Evolutionary conservation across 108 stramenopile genomes (phyloP), one percentile per base, ranked within the genome.

Genomic region (Cyclotella baltica): DNA sequence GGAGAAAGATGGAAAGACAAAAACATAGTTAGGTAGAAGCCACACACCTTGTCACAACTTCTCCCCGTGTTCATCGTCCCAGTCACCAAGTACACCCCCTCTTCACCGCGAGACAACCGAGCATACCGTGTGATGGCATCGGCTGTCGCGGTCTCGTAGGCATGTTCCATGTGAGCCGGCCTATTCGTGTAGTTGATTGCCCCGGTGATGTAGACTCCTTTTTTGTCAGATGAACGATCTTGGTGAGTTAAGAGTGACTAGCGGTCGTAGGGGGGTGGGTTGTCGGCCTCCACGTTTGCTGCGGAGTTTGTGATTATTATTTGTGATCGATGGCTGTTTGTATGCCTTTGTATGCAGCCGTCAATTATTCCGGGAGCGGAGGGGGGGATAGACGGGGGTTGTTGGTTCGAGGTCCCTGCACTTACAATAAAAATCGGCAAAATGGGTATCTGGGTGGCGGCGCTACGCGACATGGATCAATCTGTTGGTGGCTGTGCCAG

Each of bases 131-230:
- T 89, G 51, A 99, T 86, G 27, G 96, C 96, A 84, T 99, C 99
- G 35, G 96, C 67, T 16, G 97, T 89, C 34, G 96, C 86, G 15
- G 92, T 97, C 76, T 98, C 98, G 85, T 99, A 98, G 18, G 99
- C 99, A 71, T 99, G 99, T 8, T 98, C 99, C 90, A 99, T 98
- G 85, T 99, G 98, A 37, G 98, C n/a, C n/a, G n/a, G n/a, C 40
- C 99, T 98, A 74, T 99, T 99, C 76, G 98, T 97, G 92, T 99
- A 99, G 83, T 98, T 98, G 87, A 99, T 99, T 50, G 99, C 98
- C n/a, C 98, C 98, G 40, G 98, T 99, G 48, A 98, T 73, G 87
- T 98, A 98, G 77, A 93, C 98, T 63, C 72, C 77, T 43, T 75
- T 67, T 9, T 56, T 40, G 51, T 19, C 31, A 35, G 57, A 52